Base-by-base conservation (phyloP, 805 yeast species). In the Wickerhamiella galacta region DNA sequence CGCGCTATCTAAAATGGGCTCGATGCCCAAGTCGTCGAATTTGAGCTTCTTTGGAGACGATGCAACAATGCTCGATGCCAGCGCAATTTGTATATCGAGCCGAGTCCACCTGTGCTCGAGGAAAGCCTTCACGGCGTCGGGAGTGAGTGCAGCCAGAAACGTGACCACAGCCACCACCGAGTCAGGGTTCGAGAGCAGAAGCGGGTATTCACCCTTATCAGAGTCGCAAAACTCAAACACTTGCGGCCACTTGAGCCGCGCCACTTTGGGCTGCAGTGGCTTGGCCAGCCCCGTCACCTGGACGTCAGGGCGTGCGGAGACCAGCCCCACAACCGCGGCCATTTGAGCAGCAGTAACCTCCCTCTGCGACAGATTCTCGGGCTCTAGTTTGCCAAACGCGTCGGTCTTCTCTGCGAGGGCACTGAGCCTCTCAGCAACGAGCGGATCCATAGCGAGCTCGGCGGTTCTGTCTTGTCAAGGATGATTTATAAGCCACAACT, bases 401-500 rank as follows among this genome's bases (percentile, higher is more conserved):
- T 31, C 29, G n/a, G 40, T 37, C 16, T 30, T 34, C 32, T 30
- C 35, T 12, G 40, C 40, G n/a, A 37, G 35, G 23, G 32, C 27
- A 28, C 36, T 34, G 22, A 37, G 36, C 32, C 35, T 34, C 31
- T 34, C 40, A 21, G 40, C 40, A 16, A 37, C 28, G 16, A 30
- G 19, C 15, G 28, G 20, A 30, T 37, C 40, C 40, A 37, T 37
- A 30, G 12, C 25, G 5, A 22, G 20, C 14, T 16, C 4, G 21
- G 29, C n/a, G n/a, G n/a, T n/a, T n/a, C n/a, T n/a, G n/a, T n/a
- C n/a, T n/a, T n/a, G n/a, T n/a, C n/a, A n/a, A n/a, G n/a, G n/a
- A n/a, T n/a, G n/a, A n/a, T n/a, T n/a, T n/a, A n/a, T n/a, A n/a
- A n/a, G n/a, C n/a, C n/a, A n/a, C n/a, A n/a, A n/a, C n/a, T n/a